Evolutionary conservation across 441 rosid genomes (phyloP), one percentile per base, ranked within the genome.

Genomic region (Populus hybrid): DNA sequence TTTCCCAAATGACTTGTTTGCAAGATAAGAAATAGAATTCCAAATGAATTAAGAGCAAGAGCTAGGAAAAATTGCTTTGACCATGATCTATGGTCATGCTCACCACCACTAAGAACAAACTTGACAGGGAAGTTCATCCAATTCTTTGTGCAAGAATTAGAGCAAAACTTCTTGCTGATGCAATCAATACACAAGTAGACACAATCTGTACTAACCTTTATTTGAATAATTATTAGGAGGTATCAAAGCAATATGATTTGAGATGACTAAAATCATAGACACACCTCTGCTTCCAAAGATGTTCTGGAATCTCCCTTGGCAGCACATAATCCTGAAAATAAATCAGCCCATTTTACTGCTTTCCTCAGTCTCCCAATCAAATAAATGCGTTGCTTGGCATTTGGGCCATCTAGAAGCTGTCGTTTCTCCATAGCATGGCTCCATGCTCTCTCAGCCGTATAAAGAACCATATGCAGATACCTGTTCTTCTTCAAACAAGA

Each of bases 361-460:
- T 93, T 97, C 88, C 97, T 90, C 80, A 97, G 85, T 81, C 97
- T 90, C 76, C 99, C 99, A 81, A 94, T 92, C 86, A 97, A 81
- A 84, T 97, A 92, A 68, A 89, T 92, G 59, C 94, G 93, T 79
- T 93, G 98, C 61, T 89, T 87, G 36, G 97, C 91, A 86, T 92
- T 94, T 72, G 98, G 98, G 69, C 98, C 98, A 90, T 92, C 97
- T 46, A 92, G 92, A 83, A 95, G 87, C 85, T 95, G 98, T 84
- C 99, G 87, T 86, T 97, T 97, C 86, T 97, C 99, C 99, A 97
- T 93, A 57, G 97, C 98, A 92, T 97, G 98, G 83, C 98, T 97
- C 98, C 99, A 95, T 79, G 99, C 99, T 89, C 99, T 95, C 86
- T 94, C 99, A 64, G 98, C 90, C 79, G 81, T 85, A 81, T 97